Evolutionary conservation across 202 grass and related monocot genomes (phyloP).

Genomic region (Tripidium arundinaceum): DNA sequence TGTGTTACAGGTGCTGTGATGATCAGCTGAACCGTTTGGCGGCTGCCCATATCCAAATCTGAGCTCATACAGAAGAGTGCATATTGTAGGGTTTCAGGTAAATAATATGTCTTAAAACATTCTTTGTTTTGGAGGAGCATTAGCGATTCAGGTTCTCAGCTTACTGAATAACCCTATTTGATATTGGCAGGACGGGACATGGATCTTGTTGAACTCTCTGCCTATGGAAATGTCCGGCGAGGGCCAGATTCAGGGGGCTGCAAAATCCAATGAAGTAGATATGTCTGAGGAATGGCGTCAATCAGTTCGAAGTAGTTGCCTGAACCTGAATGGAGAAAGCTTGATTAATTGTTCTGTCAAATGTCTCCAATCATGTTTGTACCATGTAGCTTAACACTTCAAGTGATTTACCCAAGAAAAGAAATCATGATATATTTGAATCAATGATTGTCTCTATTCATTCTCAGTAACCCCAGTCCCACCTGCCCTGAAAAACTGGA

Average conservation of each 20-base stretch:
- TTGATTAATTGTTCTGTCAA: conserved; percentile 19
- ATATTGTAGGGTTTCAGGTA: conserved; percentile 94
- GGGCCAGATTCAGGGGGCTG: conserved; percentile 79
- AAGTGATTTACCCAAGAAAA: conserved; percentile 27
- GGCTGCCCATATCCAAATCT: conserved; percentile 51
- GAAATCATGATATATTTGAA: conserved; percentile 1
- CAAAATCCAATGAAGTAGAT: conserved; percentile 72
- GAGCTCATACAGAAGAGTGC: conserved; percentile 93
- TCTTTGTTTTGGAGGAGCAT: neutral
- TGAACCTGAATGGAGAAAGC: conserved; percentile 10
- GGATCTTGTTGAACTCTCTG: too few species aligned
- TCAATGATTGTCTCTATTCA: conserved; percentile 11
- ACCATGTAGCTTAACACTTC: conserved; percentile 26
- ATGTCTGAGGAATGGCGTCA: conserved; percentile 20
- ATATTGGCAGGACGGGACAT: conserved; percentile 61
- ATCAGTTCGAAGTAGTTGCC: conserved; percentile 21
- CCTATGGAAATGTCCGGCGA: too few species aligned
- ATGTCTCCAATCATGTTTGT: conserved; percentile 7
- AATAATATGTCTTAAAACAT: neutral
- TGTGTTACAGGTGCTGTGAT: neutral
- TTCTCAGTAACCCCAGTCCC: neutral
- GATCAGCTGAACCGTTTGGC: neutral
- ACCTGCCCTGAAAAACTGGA: neutral
- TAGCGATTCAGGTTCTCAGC: neutral
- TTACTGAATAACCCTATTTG: conserved; percentile 27